Evolutionary conservation across 2,329 filamentous ascomycete species (phyloP), one percentile per base, ranked within the genome.

Genomic region (Dactylellina cionopaga): DNA sequence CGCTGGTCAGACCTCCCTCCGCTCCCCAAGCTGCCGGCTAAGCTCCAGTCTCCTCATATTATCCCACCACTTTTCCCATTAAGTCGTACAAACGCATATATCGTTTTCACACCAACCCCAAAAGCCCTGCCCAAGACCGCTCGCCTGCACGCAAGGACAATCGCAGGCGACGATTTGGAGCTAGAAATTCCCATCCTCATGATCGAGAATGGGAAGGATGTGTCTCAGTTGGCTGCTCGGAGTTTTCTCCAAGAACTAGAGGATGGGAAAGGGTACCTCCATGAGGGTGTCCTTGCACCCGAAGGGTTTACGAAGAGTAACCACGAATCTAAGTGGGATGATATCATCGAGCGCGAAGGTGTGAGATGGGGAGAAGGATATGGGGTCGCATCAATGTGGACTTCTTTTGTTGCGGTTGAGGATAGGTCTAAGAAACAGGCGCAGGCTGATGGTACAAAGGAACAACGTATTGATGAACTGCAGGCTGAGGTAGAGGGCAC

Each of bases 201-300:
- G 22, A 44, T 76, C 17, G 70, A 73, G 2, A 62, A 65, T 19
- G 62, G 56, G 15, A 35, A 49, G 19, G 74, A 75, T 37, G 70
- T 76, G n/a, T 74, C 92, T 77, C 88, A 90, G 75, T 85, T 92
- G 0, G 89, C 89, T 0, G 89, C 88, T 0, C 86, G 86, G 59
- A 90, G 89, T 78, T 87, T 87, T 1, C 83, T 89, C 13, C 82
- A 86, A 47, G 90, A 92, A 74, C 84, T 92, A 0, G 89, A 92
- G 78, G 85, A 90, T 77, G 86, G 87, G 0, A 84, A 88, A 22
- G 89, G 90, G 10, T 92, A 90, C 88, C 80, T 89, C 33, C 80
- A 79, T 46, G 80, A 87, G 11, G 83, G 83, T 7, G 86, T 83
- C 68, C 82, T 84, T 13, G 72, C 77, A 0, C 78, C 80, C 1